phyloP scores from a whole-genome alignment of 1,284 basidiomycete species.

The Cyathus olla region DNA sequence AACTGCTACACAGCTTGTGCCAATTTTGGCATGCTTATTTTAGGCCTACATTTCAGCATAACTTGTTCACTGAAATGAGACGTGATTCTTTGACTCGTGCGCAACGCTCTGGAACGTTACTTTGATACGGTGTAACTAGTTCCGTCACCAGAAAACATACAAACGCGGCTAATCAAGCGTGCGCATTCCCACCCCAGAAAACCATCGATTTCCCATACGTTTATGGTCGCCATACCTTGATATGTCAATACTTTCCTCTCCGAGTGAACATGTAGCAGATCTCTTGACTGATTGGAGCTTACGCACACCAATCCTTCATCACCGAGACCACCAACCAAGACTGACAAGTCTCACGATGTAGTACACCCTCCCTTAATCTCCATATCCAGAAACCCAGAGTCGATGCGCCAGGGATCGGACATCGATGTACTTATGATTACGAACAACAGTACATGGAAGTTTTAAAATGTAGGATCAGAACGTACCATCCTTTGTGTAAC shows the following conservation, averaged over 20 bases:
- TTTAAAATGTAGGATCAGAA: too few species aligned
- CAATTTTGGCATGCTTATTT: too few species aligned
- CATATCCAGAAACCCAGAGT: slow-evolving; percentile 1
- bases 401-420: slow-evolving; percentile 5
- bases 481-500: too few species aligned
- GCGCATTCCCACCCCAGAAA: slow-evolving; percentile 19
- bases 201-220: slow-evolving; percentile 16
- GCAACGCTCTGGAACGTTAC: too few species aligned
- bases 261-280: background rate
- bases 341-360: slow-evolving; percentile 37
- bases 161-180: slow-evolving; percentile 26
- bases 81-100: too few species aligned
- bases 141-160: slow-evolving; percentile 21
- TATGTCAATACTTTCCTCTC: slow-evolving; percentile 13
- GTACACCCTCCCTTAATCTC: slow-evolving; percentile 18
- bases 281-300: slow-evolving; percentile 11
- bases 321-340: background rate
- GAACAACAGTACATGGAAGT: too few species aligned
- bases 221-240: slow-evolving; percentile 26
- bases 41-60: too few species aligned
- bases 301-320: background rate
- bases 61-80: too few species aligned
- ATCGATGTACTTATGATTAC: too few species aligned
- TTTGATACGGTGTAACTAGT: background rate
- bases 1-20: too few species aligned